These are phyloP conservation scores for Ophiostoma tasmaniense DNA, from an alignment of 2,329 filamentous ascomycete species.

Conservation along the genomic window DNA sequence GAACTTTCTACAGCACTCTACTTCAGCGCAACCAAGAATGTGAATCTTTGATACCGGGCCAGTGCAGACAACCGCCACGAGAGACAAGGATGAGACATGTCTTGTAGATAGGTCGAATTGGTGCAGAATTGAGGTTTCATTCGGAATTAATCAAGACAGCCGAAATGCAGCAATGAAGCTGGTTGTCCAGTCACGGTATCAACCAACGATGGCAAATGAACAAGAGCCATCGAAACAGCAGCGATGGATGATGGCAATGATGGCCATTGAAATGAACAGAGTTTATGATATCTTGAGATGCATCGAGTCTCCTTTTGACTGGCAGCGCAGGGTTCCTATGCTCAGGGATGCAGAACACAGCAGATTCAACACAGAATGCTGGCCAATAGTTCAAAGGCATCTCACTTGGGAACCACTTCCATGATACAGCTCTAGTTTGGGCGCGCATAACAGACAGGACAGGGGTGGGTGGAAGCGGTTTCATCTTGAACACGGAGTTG, in stretches of 20 bases:
- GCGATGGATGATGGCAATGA: neutral
- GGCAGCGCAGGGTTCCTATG: neutral
- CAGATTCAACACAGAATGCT: too few relatives aligned
- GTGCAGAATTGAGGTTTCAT: neutral
- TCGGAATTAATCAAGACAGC: too few relatives aligned
- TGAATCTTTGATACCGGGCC: slow-evolving; percentile 1
- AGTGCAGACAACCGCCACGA: neutral
- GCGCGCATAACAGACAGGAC: neutral
- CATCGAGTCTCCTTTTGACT: neutral
- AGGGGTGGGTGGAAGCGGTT: neutral
- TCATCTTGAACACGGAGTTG: neutral
- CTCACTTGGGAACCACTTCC: neutral
- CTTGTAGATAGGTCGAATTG: neutral
- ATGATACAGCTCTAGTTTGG: neutral
- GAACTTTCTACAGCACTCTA: too few relatives aligned
- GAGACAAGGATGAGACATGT: neutral
- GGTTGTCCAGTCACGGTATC: neutral
- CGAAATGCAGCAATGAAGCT: neutral
- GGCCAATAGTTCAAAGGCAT: neutral
- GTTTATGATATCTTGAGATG: neutral
- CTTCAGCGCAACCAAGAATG: neutral
- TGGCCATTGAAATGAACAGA: too few relatives aligned
- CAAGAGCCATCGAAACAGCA: too few relatives aligned
- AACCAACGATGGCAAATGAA: neutral
- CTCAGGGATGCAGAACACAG: too few relatives aligned